A percentile compares a stretch with the other conserved stretches of the same genome.
phyloP scores from a whole-genome alignment of 192 early-diverging fungal species.

The Pecoramyces ruminantium region DNA sequence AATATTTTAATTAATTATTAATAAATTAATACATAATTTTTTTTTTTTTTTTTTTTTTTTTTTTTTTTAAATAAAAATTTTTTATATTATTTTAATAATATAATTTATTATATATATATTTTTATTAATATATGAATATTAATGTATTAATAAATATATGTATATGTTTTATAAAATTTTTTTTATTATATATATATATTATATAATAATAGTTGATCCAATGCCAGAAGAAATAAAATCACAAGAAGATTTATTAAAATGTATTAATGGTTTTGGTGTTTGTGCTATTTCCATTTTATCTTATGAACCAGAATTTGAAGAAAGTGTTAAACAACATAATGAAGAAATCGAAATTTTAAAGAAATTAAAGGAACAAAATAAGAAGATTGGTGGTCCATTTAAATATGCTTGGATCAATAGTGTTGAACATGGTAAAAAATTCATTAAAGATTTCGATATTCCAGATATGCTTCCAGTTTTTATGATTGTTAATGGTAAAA shows the following conservation, averaged over 20 bases:
- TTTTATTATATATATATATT: too few relatives aligned
- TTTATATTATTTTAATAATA: too few relatives aligned
- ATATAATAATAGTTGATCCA: constrained; percentile 1
- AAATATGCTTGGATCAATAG: constrained; percentile 19
- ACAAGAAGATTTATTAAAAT: constrained; percentile 10
- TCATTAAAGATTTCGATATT: constrained; percentile 23
- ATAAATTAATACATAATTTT: too few relatives aligned
- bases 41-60: not conserved
- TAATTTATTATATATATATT: too few relatives aligned
- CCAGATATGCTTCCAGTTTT: constrained; percentile 19
- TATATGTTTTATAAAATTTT: too few relatives aligned
- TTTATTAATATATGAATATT: too few relatives aligned
- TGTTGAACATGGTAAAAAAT: constrained; percentile 10
- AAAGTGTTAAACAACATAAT: not conserved
- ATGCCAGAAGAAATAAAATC: not conserved
- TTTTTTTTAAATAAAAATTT: too few relatives aligned
- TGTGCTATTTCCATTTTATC: constrained; percentile 30
- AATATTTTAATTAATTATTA: too few relatives aligned
- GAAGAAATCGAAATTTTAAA: not conserved
- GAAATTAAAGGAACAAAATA: not conserved
- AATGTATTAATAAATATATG: too few relatives aligned
- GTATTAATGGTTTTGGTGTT: constrained; percentile 13
- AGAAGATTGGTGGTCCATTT: constrained; percentile 2
- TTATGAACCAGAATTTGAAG: constrained; percentile 10
- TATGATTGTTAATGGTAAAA: constrained; percentile 16